Conservation (phyloP, 495 filamentous ascomycete species). For the Aspergillus indologenus region DNA sequence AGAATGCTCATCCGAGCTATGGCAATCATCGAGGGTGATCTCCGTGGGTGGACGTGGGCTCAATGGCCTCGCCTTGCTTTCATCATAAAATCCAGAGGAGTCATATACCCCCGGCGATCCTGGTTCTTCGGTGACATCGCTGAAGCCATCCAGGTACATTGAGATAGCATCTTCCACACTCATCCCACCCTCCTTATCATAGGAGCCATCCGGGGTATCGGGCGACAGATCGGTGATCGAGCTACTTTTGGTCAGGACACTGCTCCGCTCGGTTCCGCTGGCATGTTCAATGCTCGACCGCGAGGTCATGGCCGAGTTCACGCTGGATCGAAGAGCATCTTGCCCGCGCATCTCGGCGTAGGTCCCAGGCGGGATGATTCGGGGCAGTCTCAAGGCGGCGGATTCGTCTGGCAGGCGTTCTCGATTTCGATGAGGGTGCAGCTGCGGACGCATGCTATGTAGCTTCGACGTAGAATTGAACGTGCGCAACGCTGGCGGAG, state of each 20-base stretch:
- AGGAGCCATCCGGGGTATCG: slow-evolving; percentile 52
- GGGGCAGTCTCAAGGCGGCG: slow-evolving; percentile 32
- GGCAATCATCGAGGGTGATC: slow-evolving; percentile 26
- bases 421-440: slow-evolving; percentile 27
- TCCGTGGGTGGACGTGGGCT: slow-evolving; percentile 32
- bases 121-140: slow-evolving; percentile 51
- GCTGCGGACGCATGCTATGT: slow-evolving; percentile 28
- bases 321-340: slow-evolving; percentile 65
- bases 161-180: slow-evolving; percentile 90
- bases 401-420: slow-evolving; percentile 28
- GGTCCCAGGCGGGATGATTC: slow-evolving; percentile 21
- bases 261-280: slow-evolving; percentile 74
- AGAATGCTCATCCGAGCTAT: slow-evolving; percentile 20
- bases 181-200: slow-evolving; percentile 65
- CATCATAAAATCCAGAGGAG: slow-evolving; percentile 13
- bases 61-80: slow-evolving; percentile 31
- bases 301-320: slow-evolving; percentile 67
- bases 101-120: slow-evolving; percentile 29
- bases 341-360: slow-evolving; percentile 28
- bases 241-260: slow-evolving; percentile 74
- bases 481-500: slow-evolving; percentile 34
- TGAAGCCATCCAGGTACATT: slow-evolving; percentile 86
- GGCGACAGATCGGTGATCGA: slow-evolving; percentile 65
- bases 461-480: slow-evolving; percentile 42
- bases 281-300: slow-evolving; percentile 67